A percentile compares a stretch with the other conserved stretches of the same genome.
phyloP scores from a whole-genome alignment of 495 filamentous ascomycete species.

The Penicillium ucsense region DNA sequence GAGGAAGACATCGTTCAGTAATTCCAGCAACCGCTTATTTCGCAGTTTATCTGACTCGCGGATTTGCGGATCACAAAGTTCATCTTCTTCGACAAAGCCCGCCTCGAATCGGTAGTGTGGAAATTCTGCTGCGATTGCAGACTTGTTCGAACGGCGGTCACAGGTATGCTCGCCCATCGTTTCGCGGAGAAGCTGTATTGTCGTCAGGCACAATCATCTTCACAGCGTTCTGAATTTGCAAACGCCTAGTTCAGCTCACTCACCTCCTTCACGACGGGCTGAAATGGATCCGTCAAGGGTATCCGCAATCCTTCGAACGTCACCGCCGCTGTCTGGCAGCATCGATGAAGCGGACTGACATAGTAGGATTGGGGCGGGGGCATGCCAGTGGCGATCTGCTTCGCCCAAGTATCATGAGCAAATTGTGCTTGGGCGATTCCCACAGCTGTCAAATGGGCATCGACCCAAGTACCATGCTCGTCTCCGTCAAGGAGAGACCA shows the following conservation, averaged over 20 bases:
- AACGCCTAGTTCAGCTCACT: not conserved
- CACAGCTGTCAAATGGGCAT: slow-evolving; percentile 55
- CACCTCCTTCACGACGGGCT: slow-evolving; percentile 59
- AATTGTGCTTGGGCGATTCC: slow-evolving; percentile 57
- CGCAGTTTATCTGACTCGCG: slow-evolving; percentile 49
- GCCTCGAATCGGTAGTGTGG: slow-evolving; percentile 54
- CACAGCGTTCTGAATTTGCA: no score
- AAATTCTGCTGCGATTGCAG: slow-evolving; percentile 47
- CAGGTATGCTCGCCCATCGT: slow-evolving; percentile 71
- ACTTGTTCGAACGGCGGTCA: slow-evolving; percentile 55
- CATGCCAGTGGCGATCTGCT: slow-evolving; percentile 43
- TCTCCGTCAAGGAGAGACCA: slow-evolving; percentile 70
- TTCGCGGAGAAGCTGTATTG: slow-evolving; percentile 51
- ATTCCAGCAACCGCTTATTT: slow-evolving; percentile 40
- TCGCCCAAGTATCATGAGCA: slow-evolving; percentile 55
- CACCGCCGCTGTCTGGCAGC: slow-evolving; percentile 52
- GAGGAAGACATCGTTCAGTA: slow-evolving; percentile 57
- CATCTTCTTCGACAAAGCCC: slow-evolving; percentile 54
- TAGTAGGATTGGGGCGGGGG: slow-evolving; percentile 62
- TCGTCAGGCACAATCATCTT: no score
- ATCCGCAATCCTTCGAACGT: slow-evolving; percentile 50
- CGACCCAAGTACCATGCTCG: slow-evolving; percentile 54
- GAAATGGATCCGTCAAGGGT: slow-evolving; percentile 43
- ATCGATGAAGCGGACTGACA: slow-evolving; percentile 63
- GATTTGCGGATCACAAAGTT: slow-evolving; percentile 42